Percentiles rank a stretch among this genome's conserved stretches.
These are phyloP conservation scores for Orbilia blumenaviensis DNA, from an alignment of 2,329 filamentous ascomycete genomes.

Conservation along the genomic window DNA sequence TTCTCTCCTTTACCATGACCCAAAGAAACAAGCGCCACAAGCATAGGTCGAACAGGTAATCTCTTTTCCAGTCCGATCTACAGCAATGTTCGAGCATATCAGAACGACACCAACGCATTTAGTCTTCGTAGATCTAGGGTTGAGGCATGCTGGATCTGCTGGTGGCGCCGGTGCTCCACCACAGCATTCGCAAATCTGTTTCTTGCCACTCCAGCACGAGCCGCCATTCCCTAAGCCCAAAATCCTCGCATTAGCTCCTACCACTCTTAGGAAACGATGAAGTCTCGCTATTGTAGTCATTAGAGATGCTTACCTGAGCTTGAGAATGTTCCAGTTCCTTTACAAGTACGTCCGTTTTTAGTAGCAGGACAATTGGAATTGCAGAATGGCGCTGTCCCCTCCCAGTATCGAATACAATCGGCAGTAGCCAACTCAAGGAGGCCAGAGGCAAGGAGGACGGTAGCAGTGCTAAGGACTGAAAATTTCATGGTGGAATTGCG, in stretches of 20 bases:
- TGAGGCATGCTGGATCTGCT: constrained; percentile 5
- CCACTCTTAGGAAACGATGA: no score
- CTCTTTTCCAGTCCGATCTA: constrained; percentile 12
- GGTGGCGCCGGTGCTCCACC: not conserved
- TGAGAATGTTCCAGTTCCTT: constrained; percentile 27
- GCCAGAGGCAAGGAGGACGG: constrained; percentile 19
- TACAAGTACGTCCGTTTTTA: constrained; percentile 7
- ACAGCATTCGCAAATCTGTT: constrained; percentile 37
- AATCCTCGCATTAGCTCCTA: not conserved
- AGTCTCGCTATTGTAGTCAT: not conserved
- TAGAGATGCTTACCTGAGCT: constrained; percentile 9
- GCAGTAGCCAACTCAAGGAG: constrained; percentile 18
- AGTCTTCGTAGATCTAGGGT: not conserved
- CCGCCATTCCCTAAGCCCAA: constrained; percentile 12
- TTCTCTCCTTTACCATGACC: not conserved
- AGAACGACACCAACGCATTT: constrained; percentile 33
- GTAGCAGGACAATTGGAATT: constrained; percentile 20
- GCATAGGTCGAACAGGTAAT: constrained; percentile 34
- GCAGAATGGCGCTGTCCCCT: constrained; percentile 44
- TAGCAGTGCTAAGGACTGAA: constrained; percentile 5
- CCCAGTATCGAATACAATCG: constrained; percentile 30
- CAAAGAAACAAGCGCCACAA: constrained; percentile 34
- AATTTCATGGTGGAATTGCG: constrained; percentile 12
- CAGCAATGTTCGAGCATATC: constrained; percentile 14
- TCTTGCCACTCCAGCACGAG: constrained; percentile 15